phyloP scores from a whole-genome alignment of 2,329 filamentous ascomycete species.

The Exophiala dermatitidis region DNA sequence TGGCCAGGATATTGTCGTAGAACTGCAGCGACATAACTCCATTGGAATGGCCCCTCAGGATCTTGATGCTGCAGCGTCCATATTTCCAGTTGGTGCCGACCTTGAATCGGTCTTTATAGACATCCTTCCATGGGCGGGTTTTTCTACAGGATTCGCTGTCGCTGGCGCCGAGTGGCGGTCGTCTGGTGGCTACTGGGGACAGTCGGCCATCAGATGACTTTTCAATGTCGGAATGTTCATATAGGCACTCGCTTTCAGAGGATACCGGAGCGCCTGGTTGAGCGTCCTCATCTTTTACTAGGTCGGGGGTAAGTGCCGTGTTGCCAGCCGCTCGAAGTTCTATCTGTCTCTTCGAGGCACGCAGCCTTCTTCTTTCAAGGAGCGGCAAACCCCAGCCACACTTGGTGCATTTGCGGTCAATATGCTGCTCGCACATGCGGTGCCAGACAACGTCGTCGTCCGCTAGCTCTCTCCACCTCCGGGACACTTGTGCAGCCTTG shows the following conservation, averaged over 20 bases:
- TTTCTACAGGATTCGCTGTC: constrained; percentile 13
- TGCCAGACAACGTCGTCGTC: constrained; percentile 98
- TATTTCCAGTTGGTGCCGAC: constrained; percentile 98
- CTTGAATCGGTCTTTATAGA: constrained; percentile 91
- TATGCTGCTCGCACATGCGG: constrained; percentile 95
- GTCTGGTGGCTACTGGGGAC: constrained; percentile 11
- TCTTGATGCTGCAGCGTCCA: constrained; percentile 74
- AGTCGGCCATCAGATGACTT: constrained; percentile 10
- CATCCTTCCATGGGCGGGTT: constrained; percentile 80
- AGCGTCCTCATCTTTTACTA: constrained; percentile 19
- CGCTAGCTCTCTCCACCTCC: constrained; percentile 78
- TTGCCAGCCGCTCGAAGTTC: constrained; percentile 59
- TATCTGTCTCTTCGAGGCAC: constrained; percentile 80
- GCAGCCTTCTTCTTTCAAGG: constrained; percentile 77
- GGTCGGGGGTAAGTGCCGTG: constrained; percentile 49
- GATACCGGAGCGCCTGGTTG: neutral
- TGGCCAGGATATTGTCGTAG: constrained; percentile 83
- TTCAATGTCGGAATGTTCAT: constrained; percentile 12
- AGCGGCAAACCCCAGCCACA: constrained; percentile 92
- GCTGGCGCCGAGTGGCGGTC: constrained; percentile 3
- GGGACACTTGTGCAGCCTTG: constrained; percentile 90
- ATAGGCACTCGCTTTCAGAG: constrained; percentile 11
- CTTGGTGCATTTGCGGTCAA: constrained; percentile 85
- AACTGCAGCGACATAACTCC: constrained; percentile 75
- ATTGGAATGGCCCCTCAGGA: constrained; percentile 81